Conservation (phyloP, 208 protist species). For the Vickermania spadyakhi region DNA sequence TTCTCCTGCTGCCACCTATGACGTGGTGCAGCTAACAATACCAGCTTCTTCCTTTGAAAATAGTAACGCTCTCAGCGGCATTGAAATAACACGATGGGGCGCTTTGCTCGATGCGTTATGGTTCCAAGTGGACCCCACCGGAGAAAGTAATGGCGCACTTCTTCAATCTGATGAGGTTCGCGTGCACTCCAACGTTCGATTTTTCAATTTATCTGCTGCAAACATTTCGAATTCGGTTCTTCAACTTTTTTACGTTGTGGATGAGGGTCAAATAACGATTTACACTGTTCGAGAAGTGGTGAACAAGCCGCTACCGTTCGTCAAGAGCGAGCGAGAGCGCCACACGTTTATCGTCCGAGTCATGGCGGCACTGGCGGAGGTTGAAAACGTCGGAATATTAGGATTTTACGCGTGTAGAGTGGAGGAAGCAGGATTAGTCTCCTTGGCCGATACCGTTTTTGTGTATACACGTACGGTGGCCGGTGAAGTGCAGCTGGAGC, state of each 20-base stretch:
- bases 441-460: constrained; percentile 31
- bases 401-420: constrained; percentile 48
- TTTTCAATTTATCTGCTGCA: background rate
- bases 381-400: constrained; percentile 43
- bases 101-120: constrained; percentile 58
- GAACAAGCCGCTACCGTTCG: constrained; percentile 6
- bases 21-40: constrained; percentile 16
- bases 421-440: constrained; percentile 29
- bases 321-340: constrained; percentile 15
- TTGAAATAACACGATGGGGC: constrained; percentile 43
- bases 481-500: constrained; percentile 16
- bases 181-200: background rate
- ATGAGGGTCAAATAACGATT: background rate
- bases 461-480: constrained; percentile 14
- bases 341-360: constrained; percentile 25
- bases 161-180: constrained; percentile 13
- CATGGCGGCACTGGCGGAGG: constrained; percentile 30
- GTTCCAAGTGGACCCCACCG: constrained; percentile 55
- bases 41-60: too few relatives aligned
- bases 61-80: too few relatives aligned
- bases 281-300: constrained; percentile 1
- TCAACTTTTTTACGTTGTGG: background rate
- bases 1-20: background rate
- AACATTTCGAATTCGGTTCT: background rate
- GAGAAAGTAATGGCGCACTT: constrained; percentile 33